Conservation (phyloP, 2,329 filamentous ascomycete species). For the Penicillium thymicola region DNA sequence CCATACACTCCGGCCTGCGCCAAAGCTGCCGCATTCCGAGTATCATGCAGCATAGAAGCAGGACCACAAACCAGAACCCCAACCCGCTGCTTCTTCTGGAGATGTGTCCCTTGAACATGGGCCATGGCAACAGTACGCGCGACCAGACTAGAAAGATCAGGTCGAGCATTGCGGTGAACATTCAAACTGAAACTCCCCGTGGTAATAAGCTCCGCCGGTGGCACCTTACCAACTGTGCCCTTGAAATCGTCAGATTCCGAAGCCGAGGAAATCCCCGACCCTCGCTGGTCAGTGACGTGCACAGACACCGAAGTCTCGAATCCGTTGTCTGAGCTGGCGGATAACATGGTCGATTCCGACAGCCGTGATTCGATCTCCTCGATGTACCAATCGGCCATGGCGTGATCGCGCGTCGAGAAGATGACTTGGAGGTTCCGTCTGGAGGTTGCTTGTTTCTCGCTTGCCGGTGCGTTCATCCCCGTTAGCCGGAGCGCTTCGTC, state of each 20-base stretch:
- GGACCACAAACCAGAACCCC: slow-evolving; percentile 47
- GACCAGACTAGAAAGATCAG: slow-evolving; percentile 33
- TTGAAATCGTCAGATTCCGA: slow-evolving; percentile 9
- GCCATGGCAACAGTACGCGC: slow-evolving; percentile 16
- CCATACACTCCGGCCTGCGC: slow-evolving; percentile 39
- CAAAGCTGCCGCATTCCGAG: slow-evolving; percentile 46
- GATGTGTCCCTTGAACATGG: slow-evolving; percentile 1
- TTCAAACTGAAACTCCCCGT: slow-evolving; percentile 21
- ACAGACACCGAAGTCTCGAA: slow-evolving; percentile 24
- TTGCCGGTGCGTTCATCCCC: background rate
- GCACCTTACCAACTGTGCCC: slow-evolving; percentile 3
- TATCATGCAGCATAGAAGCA: slow-evolving; percentile 47
- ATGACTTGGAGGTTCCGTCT: slow-evolving; percentile 20
- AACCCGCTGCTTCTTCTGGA: slow-evolving; percentile 16
- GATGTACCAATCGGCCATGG: slow-evolving; percentile 26
- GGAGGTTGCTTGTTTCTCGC: background rate
- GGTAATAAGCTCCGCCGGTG: slow-evolving; percentile 14
- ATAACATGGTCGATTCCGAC: slow-evolving; percentile 17
- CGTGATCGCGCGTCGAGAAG: slow-evolving; percentile 20
- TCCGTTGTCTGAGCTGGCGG: slow-evolving; percentile 6
- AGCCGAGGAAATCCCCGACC: slow-evolving; percentile 7
- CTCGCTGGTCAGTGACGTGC: slow-evolving; percentile 18
- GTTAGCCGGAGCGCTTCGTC: slow-evolving; percentile 38
- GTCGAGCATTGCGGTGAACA: slow-evolving; percentile 28
- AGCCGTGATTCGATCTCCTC: slow-evolving; percentile 21